Evolutionary conservation across 2,329 filamentous ascomycete species (phyloP), one percentile per base, ranked within the genome.

Genomic region (Blastomyces parvus): DNA sequence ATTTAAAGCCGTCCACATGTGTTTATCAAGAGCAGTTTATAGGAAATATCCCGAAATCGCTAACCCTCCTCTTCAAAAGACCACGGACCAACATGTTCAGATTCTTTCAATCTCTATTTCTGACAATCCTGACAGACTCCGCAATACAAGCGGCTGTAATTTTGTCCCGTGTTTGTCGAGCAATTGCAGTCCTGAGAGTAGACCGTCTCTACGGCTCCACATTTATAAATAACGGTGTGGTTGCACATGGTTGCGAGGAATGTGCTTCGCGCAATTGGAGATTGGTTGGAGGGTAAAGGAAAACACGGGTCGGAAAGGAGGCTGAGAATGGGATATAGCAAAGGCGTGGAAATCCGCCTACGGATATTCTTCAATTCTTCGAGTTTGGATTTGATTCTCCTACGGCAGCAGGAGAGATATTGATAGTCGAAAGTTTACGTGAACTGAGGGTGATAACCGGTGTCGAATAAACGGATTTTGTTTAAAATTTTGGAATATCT

Each of bases 161-260:
- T 62, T 61, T 67, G 62, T 7, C 53, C 65, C 17, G 63, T 59
- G 33, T 62, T 67, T 36, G 40, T 62, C 2, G 61, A 38, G 55
- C 67, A 69, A 19, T 30, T 58, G 50, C 67, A 69, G 17, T 62
- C 36, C 40, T 63, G 22, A 6, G 62, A 65, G 59, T 66, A 69
- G 19, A 69, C 63, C 19, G 66, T 69, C 61, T 69, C 67, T 19
- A 65, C 59, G 17, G 66, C 59, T 17, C 67, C 67, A 52, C 67
- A 69, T 52, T 56, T 56, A 60, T 69, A 69, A 36, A 61, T 59
- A 46, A 69, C 64, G 19, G 65, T 53, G 52, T 64, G 63, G 46
- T 66, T 63, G 62, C 67, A 69, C 67, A 69, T 69, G 14, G 60
- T 57, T 25, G 53, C 27, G 22, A 38, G n/a, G 40, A 30, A 46